These are phyloP conservation scores for Neovahlkampfia damariscottae DNA, from an alignment of 78 protist genomes.

Conservation along the genomic window DNA sequence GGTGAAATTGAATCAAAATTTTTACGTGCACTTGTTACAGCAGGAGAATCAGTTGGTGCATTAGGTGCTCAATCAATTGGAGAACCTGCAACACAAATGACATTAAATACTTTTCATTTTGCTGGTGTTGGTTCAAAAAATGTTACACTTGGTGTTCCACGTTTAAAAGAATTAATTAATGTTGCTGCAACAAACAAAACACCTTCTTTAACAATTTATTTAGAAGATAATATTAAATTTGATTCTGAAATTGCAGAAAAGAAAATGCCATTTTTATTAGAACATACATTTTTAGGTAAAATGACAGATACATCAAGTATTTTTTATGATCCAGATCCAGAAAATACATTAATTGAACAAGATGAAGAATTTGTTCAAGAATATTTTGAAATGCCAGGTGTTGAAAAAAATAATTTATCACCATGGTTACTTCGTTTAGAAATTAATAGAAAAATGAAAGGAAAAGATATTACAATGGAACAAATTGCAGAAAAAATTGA, in stretches of 20 bases:
- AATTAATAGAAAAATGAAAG: background rate
- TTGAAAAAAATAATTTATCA: conserved; percentile 2
- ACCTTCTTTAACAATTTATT: conserved; percentile 56
- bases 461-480: conserved; percentile 7
- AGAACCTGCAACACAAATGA: conserved; percentile 99
- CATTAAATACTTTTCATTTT: conserved; percentile 98
- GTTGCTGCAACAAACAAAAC: conserved; percentile 78
- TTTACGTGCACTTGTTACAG: conserved; percentile 34
- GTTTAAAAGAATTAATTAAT: conserved; percentile 94
- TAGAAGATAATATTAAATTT: background rate
- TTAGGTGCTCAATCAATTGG: conserved; percentile 97
- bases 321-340: conserved; percentile 88
- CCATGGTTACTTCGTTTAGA: conserved; percentile 84
- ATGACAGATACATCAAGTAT: conserved; percentile 69
- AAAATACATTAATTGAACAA: conserved; percentile 48
- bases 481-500: conserved; percentile 48
- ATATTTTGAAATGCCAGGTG: conserved; percentile 36
- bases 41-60: conserved; percentile 79
- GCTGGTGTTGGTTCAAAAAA: conserved; percentile 98
- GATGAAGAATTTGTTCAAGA: conserved; percentile 60
- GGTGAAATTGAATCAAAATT: conserved; percentile 82
- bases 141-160: conserved; percentile 95
- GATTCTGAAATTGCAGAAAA: conserved; percentile 11
- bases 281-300: conserved; percentile 64
- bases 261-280: conserved; percentile 51